Evolutionary conservation across 306 rosid species (phyloP).

Genomic region (Vigna reflexopilosa): DNA sequence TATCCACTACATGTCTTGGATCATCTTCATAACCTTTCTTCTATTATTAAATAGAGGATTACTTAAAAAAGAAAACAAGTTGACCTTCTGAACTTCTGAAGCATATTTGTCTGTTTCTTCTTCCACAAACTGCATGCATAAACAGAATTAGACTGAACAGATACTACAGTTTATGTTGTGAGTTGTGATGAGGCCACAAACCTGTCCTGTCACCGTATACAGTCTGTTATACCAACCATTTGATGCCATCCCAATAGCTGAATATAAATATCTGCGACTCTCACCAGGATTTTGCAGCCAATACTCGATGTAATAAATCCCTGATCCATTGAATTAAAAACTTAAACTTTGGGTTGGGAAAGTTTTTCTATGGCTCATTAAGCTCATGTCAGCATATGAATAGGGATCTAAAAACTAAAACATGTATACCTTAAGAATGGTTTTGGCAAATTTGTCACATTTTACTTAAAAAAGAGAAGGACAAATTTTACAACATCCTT

Average conservation of each 20-base stretch:
- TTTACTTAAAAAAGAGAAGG: too few species aligned
- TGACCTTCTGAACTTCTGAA: conserved; percentile 71
- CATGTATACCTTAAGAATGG: conserved; percentile 3
- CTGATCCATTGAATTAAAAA: conserved; percentile 50
- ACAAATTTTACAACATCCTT: conserved; percentile 9
- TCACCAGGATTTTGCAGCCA: conserved; percentile 82
- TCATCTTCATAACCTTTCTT: conserved; percentile 1
- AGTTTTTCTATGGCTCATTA: neutral
- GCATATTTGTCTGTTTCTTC: conserved; percentile 71
- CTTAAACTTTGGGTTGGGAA: neutral
- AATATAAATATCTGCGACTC: conserved; percentile 66
- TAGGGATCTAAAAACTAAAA: conserved; percentile 7
- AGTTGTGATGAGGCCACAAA: conserved; percentile 35
- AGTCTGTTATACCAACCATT: conserved; percentile 93
- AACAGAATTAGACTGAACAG: conserved; percentile 1
- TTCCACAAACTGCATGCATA: conserved; percentile 66
- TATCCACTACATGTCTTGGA: conserved; percentile 15
- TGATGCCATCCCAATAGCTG: conserved; percentile 90
- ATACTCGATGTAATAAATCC: conserved; percentile 83
- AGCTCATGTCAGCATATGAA: conserved; percentile 6
- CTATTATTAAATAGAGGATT: conserved; percentile 21
- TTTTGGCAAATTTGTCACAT: neutral
- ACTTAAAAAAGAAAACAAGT: neutral
- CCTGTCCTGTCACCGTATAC: conserved; percentile 96
- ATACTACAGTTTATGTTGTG: neutral